Evolutionary conservation across 108 stramenopile genomes (phyloP).

Genomic region (Epipyxis sp.): DNA sequence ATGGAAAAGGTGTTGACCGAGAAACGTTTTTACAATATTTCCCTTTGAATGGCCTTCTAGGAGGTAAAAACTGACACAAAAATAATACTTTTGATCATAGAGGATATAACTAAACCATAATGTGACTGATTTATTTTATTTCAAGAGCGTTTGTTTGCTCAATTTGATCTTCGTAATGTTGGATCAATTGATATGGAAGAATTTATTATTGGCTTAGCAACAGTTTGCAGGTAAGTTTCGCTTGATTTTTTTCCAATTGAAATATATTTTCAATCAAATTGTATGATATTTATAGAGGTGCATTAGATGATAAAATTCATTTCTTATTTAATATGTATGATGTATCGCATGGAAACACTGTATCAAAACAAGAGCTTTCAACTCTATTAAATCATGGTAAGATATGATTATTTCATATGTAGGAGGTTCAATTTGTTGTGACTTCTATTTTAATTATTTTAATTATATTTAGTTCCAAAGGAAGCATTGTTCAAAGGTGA

Average conservation of each 20-base stretch:
- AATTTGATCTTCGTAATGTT: constrained; percentile 49
- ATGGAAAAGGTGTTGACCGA: constrained; percentile 53
- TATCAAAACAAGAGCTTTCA: constrained; percentile 38
- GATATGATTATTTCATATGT: no score
- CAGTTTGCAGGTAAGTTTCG: constrained; percentile 9
- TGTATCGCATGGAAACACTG: constrained; percentile 32
- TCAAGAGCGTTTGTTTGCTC: constrained; percentile 57
- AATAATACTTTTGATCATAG: no score
- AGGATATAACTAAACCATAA: no score
- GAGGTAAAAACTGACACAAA: constrained; percentile 4
- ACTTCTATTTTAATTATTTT: no score
- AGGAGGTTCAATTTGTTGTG: no score
- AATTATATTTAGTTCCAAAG: no score
- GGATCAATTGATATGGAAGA: constrained; percentile 57
- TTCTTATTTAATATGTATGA: constrained; percentile 53
- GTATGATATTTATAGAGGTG: constrained; percentile 49
- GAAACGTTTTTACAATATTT: constrained; percentile 60
- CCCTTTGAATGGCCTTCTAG: constrained; percentile 57
- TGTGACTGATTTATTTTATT: no score
- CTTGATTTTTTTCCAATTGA: no score
- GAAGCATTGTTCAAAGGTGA: no score
- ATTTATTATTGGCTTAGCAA: constrained; percentile 55
- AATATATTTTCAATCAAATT: no score
- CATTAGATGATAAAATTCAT: constrained; percentile 52
- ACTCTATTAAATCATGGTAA: constrained; percentile 58